Evolutionary conservation across 345 rosid species (phyloP).

Genomic region (Sonneratia alba): DNA sequence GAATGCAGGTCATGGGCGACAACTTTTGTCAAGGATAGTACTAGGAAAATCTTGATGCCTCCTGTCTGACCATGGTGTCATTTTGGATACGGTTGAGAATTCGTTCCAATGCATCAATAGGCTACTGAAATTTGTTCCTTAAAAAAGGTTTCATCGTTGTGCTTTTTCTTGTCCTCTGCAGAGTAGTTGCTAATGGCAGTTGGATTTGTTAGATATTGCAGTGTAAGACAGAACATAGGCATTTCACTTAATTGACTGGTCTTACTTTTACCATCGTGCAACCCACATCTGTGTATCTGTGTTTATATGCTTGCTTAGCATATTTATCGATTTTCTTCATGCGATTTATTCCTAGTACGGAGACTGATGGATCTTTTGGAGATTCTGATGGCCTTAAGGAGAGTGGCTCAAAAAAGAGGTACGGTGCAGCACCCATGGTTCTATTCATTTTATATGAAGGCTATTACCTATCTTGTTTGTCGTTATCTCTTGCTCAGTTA

Average conservation of each 20-base stretch:
- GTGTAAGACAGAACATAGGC: too few species aligned
- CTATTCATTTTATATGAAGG: not conserved
- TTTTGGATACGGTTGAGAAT: too few species aligned
- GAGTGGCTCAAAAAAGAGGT: constrained; percentile 77
- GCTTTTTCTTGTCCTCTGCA: not conserved
- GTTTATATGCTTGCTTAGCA: not conserved
- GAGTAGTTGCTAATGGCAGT: not conserved
- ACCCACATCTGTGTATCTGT: not conserved
- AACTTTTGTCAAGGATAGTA: not conserved
- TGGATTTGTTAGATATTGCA: not conserved
- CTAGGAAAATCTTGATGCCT: not conserved
- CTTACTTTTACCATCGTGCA: too few species aligned
- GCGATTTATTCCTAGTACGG: constrained; percentile 31
- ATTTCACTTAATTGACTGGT: too few species aligned
- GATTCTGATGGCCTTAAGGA: constrained; percentile 67
- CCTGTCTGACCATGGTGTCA: not conserved
- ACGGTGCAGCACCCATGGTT: constrained; percentile 1
- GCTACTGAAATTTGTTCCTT: not conserved
- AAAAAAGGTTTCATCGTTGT: not conserved
- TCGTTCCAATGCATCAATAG: too few species aligned
- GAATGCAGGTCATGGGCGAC: not conserved
- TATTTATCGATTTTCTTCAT: not conserved
- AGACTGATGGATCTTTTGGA: constrained; percentile 58
- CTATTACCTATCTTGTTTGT: not conserved
- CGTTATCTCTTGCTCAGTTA: not conserved